Base-by-base conservation (phyloP, 768 basidiomycete species). In the Boletus subparvulus region DNA sequence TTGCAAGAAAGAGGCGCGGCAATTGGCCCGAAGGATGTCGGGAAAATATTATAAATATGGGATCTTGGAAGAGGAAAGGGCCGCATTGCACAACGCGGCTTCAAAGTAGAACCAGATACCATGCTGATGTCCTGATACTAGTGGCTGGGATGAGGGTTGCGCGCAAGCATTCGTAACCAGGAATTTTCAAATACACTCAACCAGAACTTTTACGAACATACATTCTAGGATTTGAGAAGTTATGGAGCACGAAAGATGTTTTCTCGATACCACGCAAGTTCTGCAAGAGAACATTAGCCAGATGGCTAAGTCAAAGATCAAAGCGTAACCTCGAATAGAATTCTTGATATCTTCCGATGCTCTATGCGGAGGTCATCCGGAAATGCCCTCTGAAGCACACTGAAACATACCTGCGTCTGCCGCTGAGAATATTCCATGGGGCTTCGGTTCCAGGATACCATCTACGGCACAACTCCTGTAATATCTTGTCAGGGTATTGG, bases 291-390 rank as follows among this genome's bases (percentile, higher is more conserved):
- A 24, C 17, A 35, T 35, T 6, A 35, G 35, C 13, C 35, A 14
- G 14, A 35, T 11, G 30, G 43, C 35, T 45, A n/a, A 19, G 17
- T 52, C 9, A 51, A 17, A 40, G 9, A 32, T 8, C 13, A 37
- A 19, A 26, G 2, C 30, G 32, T 67, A 30, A 87, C 92, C 94
- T 72, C 72, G 67, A 47, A 96, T 92, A 6, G 90, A 92, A 32
- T 80, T 78, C 41, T 75, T 76, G 56, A 95, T 94, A 63, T 96
- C 94, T 58, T 89, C 88, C 59, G 93, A 69, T 3, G 94, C 94
- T 30, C 92, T 94, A 65, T 6, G 33, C 3, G 26, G 43, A 24
- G 12, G 32, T 60, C 50, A 47, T 43, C 32, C 5, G 2, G 16
- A 47, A n/a, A 54, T 50, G 16, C 37, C 49, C 30, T 42, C 14